Conservation (phyloP, 345 rosid species). For the Odontarrhena argentea region DNA sequence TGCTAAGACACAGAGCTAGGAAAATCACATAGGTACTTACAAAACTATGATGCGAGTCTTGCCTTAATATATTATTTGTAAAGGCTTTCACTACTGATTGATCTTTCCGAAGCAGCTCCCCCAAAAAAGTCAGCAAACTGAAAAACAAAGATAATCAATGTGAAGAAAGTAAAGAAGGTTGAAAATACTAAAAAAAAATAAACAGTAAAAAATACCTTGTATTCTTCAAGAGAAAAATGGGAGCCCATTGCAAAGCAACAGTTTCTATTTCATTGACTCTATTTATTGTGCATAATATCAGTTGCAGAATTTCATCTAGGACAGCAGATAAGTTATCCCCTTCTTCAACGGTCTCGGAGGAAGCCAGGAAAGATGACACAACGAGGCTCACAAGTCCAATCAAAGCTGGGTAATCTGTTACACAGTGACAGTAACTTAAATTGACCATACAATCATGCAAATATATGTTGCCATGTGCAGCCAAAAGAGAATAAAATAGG, state of each 20-base stretch:
- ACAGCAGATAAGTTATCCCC: constrained; percentile 49
- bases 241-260: constrained; percentile 67
- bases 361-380: constrained; percentile 47
- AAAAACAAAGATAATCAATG: constrained; percentile 38
- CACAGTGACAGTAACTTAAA: constrained; percentile 21
- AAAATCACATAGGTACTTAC: constrained; percentile 21
- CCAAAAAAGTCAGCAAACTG: constrained; percentile 69
- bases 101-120: constrained; percentile 63
- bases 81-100: constrained; percentile 48
- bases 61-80: constrained; percentile 65
- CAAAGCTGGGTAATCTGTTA: constrained; percentile 63
- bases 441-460: constrained; percentile 20
- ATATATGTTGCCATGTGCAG: background rate
- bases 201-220: constrained; percentile 51
- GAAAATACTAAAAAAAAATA: constrained; percentile 6
- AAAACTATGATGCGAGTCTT: constrained; percentile 27
- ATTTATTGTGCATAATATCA: constrained; percentile 64
- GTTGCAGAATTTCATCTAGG: constrained; percentile 63
- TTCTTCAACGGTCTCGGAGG: constrained; percentile 40
- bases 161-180: constrained; percentile 27
- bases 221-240: constrained; percentile 59
- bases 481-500: constrained; percentile 22
- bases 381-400: constrained; percentile 51
- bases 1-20: constrained; percentile 26
- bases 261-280: constrained; percentile 47